Percentiles rank a stretch among this genome's conserved stretches.
phyloP scores from a whole-genome alignment of 2,329 filamentous ascomycete genomes.

The Westerdykella sp. region DNA sequence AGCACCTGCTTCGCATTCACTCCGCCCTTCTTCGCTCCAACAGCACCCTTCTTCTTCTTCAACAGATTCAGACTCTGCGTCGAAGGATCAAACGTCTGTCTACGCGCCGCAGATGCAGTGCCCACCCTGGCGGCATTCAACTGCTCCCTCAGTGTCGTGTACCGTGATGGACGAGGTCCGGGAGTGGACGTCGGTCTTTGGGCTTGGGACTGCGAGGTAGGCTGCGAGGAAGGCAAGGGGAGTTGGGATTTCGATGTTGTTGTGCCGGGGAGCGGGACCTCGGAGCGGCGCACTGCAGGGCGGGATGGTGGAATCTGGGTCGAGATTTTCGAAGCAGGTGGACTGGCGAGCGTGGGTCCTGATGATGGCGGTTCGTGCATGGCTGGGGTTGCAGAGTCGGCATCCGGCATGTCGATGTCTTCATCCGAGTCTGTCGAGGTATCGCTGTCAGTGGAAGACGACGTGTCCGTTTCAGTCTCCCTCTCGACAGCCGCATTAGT shows the following conservation, averaged over 20 bases:
- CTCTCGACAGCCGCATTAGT: not conserved
- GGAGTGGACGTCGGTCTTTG: not conserved
- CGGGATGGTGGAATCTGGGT: slow-evolving; percentile 4
- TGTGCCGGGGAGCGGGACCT: not conserved
- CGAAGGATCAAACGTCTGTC: slow-evolving; percentile 5
- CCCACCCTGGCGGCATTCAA: not conserved
- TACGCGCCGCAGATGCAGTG: not conserved
- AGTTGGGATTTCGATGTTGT: slow-evolving; percentile 4
- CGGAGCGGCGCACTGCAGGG: slow-evolving; percentile 4
- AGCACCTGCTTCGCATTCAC: not conserved
- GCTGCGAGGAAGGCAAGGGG: slow-evolving; percentile 3
- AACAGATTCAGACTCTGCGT: slow-evolving; percentile 5
- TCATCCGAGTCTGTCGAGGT: slow-evolving; percentile 4
- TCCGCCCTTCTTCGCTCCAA: not conserved
- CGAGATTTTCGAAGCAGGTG: slow-evolving; percentile 5
- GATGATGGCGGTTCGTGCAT: slow-evolving; percentile 5
- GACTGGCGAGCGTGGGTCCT: slow-evolving; percentile 3
- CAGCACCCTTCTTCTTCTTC: slow-evolving; percentile 1
- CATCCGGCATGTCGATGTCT: slow-evolving; percentile 8
- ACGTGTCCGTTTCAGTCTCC: slow-evolving; percentile 8
- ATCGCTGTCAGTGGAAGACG: slow-evolving; percentile 7
- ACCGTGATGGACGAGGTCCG: slow-evolving; percentile 3
- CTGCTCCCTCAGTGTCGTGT: slow-evolving; percentile 7
- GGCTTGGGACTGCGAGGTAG: not conserved
- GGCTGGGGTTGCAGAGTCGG: not conserved